phyloP scores from a whole-genome alignment of 2,329 filamentous ascomycete species.

The Alternaria sp. region DNA sequence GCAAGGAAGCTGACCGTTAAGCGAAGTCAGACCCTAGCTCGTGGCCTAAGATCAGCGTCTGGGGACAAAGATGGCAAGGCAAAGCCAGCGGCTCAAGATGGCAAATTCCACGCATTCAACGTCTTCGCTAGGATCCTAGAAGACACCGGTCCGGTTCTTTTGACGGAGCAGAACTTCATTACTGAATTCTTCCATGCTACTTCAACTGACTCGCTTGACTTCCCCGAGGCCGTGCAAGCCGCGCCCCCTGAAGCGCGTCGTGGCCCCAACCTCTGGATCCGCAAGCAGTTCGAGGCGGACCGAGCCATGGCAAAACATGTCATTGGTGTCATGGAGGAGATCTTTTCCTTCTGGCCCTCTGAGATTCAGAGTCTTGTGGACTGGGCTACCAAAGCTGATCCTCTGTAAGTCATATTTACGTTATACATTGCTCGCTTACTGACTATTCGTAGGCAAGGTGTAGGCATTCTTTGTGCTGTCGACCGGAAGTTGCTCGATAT shows the following conservation, averaged over 20 bases:
- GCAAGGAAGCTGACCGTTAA: slow-evolving; percentile 93
- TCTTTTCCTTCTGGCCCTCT: slow-evolving; percentile 80
- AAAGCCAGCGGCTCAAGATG: slow-evolving; percentile 65
- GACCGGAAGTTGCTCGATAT: slow-evolving; percentile 80
- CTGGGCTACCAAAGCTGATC: slow-evolving; percentile 81
- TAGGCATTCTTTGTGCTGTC: slow-evolving; percentile 81
- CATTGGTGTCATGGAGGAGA: slow-evolving; percentile 84
- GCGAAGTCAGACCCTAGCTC: slow-evolving; percentile 84
- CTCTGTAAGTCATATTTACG: slow-evolving; percentile 66
- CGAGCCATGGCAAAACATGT: slow-evolving; percentile 83
- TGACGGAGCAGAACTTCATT: slow-evolving; percentile 95
- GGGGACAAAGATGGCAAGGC: slow-evolving; percentile 64
- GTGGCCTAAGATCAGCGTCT: slow-evolving; percentile 71
- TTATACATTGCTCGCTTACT: slow-evolving; percentile 6
- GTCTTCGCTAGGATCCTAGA: slow-evolving; percentile 81
- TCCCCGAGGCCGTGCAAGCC: slow-evolving; percentile 76
- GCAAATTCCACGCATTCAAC: slow-evolving; percentile 76
- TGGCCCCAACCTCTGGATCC: slow-evolving; percentile 74
- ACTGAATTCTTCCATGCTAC: slow-evolving; percentile 96
- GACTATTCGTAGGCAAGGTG: slow-evolving; percentile 72
- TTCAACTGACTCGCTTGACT: slow-evolving; percentile 82
- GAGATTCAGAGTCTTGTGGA: slow-evolving; percentile 82
- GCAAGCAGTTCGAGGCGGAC: slow-evolving; percentile 86
- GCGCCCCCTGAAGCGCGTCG: slow-evolving; percentile 70
- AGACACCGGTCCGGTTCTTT: slow-evolving; percentile 80